A percentile compares a stretch with the other conserved stretches of the same genome.
Evolutionary conservation across 2,329 filamentous ascomycete species (phyloP).

Genomic region (Aciculosporium take): DNA sequence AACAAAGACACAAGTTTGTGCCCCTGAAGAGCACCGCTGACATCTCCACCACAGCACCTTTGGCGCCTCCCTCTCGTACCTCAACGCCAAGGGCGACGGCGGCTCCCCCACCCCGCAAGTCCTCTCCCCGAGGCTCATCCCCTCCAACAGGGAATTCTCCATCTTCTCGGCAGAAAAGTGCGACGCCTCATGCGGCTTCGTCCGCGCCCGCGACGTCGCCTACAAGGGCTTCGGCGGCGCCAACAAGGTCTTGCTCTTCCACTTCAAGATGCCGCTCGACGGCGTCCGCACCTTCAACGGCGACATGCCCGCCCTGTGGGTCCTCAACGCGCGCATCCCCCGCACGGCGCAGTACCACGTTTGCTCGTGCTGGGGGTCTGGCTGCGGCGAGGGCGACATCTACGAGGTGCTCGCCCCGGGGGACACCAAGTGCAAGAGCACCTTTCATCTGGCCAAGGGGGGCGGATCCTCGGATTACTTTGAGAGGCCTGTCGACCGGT

Average conservation of each 20-base stretch:
- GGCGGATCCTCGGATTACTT: slow-evolving; percentile 62
- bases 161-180: slow-evolving; percentile 32
- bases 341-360: slow-evolving; percentile 54
- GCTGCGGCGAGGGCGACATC: slow-evolving; percentile 64
- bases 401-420: slow-evolving; percentile 56
- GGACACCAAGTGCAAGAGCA: slow-evolving; percentile 53
- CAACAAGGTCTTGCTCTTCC: slow-evolving; percentile 58
- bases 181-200: slow-evolving; percentile 27
- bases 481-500: slow-evolving; percentile 42
- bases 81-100: slow-evolving; percentile 26
- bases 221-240: slow-evolving; percentile 55
- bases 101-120: slow-evolving; percentile 25
- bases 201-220: slow-evolving; percentile 27
- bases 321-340: slow-evolving; percentile 59
- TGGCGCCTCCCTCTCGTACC: slow-evolving; percentile 32
- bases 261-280: slow-evolving; percentile 57
- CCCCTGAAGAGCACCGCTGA: background rate
- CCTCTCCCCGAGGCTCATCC: slow-evolving; percentile 24
- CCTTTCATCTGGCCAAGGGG: slow-evolving; percentile 48
- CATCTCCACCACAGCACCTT: slow-evolving; percentile 20
- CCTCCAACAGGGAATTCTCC: slow-evolving; percentile 30
- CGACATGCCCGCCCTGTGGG: slow-evolving; percentile 64
- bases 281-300: slow-evolving; percentile 35
- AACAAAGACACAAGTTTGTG: no score
- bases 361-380: slow-evolving; percentile 57